A percentile compares a stretch with the other conserved stretches of the same genome.
Evolutionary conservation across 176 grass and related monocot species (phyloP).

Genomic region (Thalia dealbata): DNA sequence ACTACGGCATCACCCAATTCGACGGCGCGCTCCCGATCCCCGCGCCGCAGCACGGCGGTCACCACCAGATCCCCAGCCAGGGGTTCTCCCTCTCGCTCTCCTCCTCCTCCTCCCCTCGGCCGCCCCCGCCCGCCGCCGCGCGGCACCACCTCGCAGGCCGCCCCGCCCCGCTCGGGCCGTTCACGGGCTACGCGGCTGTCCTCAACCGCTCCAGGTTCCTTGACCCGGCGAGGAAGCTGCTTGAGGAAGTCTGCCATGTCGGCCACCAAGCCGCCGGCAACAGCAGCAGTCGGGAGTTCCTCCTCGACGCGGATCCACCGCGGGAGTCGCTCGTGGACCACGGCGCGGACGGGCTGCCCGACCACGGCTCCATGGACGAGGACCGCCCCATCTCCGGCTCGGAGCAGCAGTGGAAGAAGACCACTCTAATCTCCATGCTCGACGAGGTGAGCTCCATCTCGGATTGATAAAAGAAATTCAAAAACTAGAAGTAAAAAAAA

Average conservation of each 20-base stretch:
- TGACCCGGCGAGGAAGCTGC: slow-evolving; percentile 71
- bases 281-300: background rate
- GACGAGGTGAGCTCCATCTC: slow-evolving; percentile 73
- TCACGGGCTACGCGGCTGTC: slow-evolving; percentile 83
- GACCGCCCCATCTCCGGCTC: background rate
- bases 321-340: slow-evolving; percentile 27
- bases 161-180: slow-evolving; percentile 38
- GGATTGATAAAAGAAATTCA: background rate
- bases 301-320: slow-evolving; percentile 39
- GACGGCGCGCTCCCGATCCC: background rate
- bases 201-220: slow-evolving; percentile 72
- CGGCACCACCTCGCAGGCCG: slow-evolving; percentile 22
- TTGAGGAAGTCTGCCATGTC: slow-evolving; percentile 85
- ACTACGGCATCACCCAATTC: background rate
- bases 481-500: background rate
- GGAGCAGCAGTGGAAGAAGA: slow-evolving; percentile 95
- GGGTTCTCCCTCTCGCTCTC: slow-evolving; percentile 56
- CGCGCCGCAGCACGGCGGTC: background rate
- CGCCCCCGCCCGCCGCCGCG: slow-evolving; percentile 22
- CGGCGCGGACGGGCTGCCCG: background rate
- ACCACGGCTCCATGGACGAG: slow-evolving; percentile 8
- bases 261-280: slow-evolving; percentile 24
- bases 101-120: slow-evolving; percentile 37
- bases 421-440: slow-evolving; percentile 74
- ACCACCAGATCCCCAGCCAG: slow-evolving; percentile 47